Conservation (phyloP, 768 basidiomycete genomes). For the Lactifluus hygrophoroides region DNA sequence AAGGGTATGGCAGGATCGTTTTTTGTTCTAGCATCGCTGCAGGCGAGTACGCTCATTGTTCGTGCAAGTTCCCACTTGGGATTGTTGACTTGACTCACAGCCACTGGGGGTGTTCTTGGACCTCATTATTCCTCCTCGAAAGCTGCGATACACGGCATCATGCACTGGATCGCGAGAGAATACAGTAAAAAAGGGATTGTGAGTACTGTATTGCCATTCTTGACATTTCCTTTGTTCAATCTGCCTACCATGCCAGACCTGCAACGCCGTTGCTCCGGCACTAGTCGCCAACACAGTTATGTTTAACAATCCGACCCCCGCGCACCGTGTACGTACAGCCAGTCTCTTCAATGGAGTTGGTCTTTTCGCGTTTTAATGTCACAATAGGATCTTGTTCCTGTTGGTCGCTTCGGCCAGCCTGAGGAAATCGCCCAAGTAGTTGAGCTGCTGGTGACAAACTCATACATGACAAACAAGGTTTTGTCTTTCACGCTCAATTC, state of each 20-base stretch:
- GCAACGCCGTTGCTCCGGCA: slow-evolving; percentile 46
- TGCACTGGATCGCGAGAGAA: slow-evolving; percentile 46
- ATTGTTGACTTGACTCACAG: slow-evolving; percentile 18
- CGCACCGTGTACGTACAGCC: slow-evolving; percentile 26
- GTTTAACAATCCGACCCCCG: slow-evolving; percentile 35
- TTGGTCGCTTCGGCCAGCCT: slow-evolving; percentile 43
- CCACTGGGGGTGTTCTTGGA: slow-evolving; percentile 45
- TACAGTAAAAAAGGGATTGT: slow-evolving; percentile 46
- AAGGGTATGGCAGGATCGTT: slow-evolving; percentile 42
- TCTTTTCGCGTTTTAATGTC: background rate
- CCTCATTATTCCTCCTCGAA: slow-evolving; percentile 53
- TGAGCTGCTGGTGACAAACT: slow-evolving; percentile 40
- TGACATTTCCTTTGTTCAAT: background rate
- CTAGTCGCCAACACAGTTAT: slow-evolving; percentile 44
- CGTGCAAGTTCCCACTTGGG: background rate
- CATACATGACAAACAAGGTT: slow-evolving; percentile 53
- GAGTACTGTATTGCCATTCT: slow-evolving; percentile 21
- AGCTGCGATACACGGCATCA: slow-evolving; percentile 43
- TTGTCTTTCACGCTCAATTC: background rate
- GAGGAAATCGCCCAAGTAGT: slow-evolving; percentile 46
- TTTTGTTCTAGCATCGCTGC: slow-evolving; percentile 49
- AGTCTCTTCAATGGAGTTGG: background rate
- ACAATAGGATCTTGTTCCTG: slow-evolving; percentile 37
- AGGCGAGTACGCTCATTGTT: slow-evolving; percentile 23
- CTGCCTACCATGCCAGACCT: slow-evolving; percentile 28